Conservation (phyloP, 371 early-diverging fungal genomes). For the Amoeboaphelidium occidentale region DNA sequence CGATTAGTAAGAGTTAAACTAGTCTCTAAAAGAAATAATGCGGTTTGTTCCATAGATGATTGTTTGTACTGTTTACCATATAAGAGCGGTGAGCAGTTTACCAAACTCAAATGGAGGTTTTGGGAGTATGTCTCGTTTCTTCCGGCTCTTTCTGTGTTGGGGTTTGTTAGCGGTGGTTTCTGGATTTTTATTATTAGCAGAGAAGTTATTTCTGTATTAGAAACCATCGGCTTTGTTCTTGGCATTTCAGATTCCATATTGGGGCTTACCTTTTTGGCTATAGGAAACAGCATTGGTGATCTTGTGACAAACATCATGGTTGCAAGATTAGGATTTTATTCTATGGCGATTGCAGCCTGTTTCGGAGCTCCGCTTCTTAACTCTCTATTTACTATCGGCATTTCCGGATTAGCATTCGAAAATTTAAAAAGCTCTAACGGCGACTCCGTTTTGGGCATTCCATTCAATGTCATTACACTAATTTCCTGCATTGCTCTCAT, state of each 20-base stretch:
- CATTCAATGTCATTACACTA: too few species aligned
- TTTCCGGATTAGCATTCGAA: background rate
- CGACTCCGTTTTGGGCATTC: too few species aligned
- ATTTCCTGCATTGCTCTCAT: too few species aligned
- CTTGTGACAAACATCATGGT: background rate
- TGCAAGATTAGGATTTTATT: background rate
- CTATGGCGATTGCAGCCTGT: background rate
- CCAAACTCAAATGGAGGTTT: too few species aligned
- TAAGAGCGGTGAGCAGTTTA: too few species aligned
- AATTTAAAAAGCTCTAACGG: too few species aligned
- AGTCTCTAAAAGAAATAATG: too few species aligned
- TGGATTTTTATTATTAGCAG: background rate
- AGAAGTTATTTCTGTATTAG: background rate
- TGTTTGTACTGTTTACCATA: too few species aligned
- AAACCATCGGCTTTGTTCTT: background rate
- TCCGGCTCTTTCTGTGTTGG: too few species aligned
- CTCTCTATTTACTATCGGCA: background rate
- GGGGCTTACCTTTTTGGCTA: background rate
- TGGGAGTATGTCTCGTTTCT: too few species aligned
- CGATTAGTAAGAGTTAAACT: too few species aligned
- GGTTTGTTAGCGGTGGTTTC: background rate
- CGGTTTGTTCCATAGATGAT: too few species aligned
- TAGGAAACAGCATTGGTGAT: background rate
- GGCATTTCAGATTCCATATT: background rate
- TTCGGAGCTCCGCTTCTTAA: background rate